phyloP scores from a whole-genome alignment of 306 rosid species.

The Glycine soja region DNA sequence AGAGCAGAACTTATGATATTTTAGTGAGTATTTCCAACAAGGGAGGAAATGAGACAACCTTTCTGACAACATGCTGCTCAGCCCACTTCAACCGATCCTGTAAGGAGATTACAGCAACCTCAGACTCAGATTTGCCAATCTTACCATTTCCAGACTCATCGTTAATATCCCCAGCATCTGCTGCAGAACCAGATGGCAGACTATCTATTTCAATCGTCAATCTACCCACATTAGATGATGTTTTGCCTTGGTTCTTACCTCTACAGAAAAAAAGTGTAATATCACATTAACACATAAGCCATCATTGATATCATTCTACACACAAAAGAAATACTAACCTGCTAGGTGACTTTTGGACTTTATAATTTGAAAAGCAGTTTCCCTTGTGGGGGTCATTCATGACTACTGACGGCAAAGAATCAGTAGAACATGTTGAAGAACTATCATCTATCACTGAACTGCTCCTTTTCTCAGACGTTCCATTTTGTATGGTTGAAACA shows the following conservation, averaged over 20 bases:
- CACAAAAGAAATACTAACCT: constrained; percentile 54
- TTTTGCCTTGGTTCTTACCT: constrained; percentile 67
- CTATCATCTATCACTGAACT: constrained; percentile 82
- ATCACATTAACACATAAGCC: constrained; percentile 13
- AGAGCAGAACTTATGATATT: constrained; percentile 15
- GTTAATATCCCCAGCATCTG: constrained; percentile 54
- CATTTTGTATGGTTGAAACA: constrained; percentile 69
- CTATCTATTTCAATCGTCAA: constrained; percentile 72
- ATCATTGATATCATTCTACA: constrained; percentile 9
- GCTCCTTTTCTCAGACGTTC: constrained; percentile 71
- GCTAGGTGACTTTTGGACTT: constrained; percentile 75
- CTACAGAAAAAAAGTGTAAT: constrained; percentile 53
- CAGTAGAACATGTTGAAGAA: constrained; percentile 97
- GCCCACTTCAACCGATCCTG: constrained; percentile 65
- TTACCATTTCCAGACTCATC: constrained; percentile 64
- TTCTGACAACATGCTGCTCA: constrained; percentile 68
- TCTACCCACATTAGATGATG: constrained; percentile 55
- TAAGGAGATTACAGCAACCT: constrained; percentile 54
- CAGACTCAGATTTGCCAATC: constrained; percentile 64
- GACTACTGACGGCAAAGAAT: constrained; percentile 84
- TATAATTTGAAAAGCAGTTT: constrained; percentile 56
- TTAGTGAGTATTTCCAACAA: constrained; percentile 34
- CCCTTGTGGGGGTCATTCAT: constrained; percentile 70
- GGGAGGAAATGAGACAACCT: constrained; percentile 53
- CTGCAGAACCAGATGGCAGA: constrained; percentile 66